These are phyloP conservation scores for Lactarius psammicola DNA, from an alignment of 768 basidiomycete species.

Conservation along the genomic window DNA sequence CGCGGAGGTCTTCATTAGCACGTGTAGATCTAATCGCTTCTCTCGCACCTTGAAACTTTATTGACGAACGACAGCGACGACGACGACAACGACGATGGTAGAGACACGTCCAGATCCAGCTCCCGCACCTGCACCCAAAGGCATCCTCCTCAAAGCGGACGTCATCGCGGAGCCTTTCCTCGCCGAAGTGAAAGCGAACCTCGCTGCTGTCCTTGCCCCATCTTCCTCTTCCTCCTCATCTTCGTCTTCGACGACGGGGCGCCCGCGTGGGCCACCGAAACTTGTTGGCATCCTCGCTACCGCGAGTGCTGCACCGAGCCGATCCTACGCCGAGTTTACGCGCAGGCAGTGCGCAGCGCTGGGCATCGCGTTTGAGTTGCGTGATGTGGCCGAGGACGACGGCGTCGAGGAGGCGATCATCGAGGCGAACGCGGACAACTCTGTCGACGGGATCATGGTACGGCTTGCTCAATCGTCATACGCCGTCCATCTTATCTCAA, in stretches of 20 bases:
- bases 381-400: conserved; percentile 74
- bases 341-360: conserved; percentile 85
- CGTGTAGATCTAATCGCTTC: background rate
- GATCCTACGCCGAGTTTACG: conserved; percentile 87
- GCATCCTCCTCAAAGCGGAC: conserved; percentile 77
- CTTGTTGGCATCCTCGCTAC: conserved; percentile 92
- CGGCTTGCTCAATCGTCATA: conserved; percentile 26
- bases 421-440: conserved; percentile 85
- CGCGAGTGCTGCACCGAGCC: conserved; percentile 66
- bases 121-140: conserved; percentile 48
- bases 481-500: background rate
- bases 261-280: conserved; percentile 50
- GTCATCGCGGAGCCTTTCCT: conserved; percentile 68
- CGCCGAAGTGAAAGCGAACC: conserved; percentile 58
- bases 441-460: conserved; percentile 94
- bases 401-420: conserved; percentile 96
- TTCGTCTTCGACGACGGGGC: background rate
- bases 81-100: conserved; percentile 2
- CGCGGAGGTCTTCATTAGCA: background rate
- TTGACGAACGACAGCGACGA: background rate
- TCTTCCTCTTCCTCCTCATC: no score
- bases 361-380: conserved; percentile 84
- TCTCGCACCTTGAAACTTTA: background rate
- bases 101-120: background rate
- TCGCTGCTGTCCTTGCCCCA: conserved; percentile 37